phyloP scores from a whole-genome alignment of 148 eudicot species.

The Cornus suecica region DNA sequence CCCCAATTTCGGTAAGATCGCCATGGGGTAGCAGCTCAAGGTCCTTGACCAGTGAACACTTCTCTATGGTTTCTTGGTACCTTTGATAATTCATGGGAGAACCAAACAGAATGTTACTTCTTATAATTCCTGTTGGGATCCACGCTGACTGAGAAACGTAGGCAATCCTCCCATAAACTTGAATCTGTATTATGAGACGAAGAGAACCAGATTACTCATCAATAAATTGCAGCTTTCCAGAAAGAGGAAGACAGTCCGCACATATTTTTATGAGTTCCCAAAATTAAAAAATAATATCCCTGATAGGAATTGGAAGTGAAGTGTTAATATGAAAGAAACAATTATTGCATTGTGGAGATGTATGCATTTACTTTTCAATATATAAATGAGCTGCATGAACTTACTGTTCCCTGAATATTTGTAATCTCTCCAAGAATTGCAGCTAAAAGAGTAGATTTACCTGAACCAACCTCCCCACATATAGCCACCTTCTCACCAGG shows the following conservation, averaged over 20 bases:
- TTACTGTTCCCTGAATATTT: slow-evolving; percentile 53
- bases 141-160: slow-evolving; percentile 28
- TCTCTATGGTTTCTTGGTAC: slow-evolving; percentile 22
- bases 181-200: slow-evolving; percentile 10
- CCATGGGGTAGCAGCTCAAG: slow-evolving; percentile 26
- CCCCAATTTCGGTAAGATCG: slow-evolving; percentile 24
- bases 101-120: slow-evolving; percentile 24
- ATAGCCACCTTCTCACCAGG: slow-evolving; percentile 60
- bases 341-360: background rate
- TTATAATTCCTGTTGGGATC: slow-evolving; percentile 25
- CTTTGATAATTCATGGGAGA: slow-evolving; percentile 17
- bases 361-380: background rate
- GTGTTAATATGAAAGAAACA: background rate
- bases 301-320: background rate
- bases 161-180: slow-evolving; percentile 19
- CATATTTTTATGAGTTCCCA: background rate
- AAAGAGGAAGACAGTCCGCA: background rate
- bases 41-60: slow-evolving; percentile 22
- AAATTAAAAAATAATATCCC: too few relatives aligned
- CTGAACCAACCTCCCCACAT: slow-evolving; percentile 86
- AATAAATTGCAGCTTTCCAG: background rate
- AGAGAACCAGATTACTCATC: background rate
- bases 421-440: slow-evolving; percentile 79
- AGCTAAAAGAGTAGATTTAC: slow-evolving; percentile 72
- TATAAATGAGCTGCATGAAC: slow-evolving; percentile 4